Base-by-base conservation (phyloP, 1,139 yeast genomes). In the Petasospora rhodanensis region DNA sequence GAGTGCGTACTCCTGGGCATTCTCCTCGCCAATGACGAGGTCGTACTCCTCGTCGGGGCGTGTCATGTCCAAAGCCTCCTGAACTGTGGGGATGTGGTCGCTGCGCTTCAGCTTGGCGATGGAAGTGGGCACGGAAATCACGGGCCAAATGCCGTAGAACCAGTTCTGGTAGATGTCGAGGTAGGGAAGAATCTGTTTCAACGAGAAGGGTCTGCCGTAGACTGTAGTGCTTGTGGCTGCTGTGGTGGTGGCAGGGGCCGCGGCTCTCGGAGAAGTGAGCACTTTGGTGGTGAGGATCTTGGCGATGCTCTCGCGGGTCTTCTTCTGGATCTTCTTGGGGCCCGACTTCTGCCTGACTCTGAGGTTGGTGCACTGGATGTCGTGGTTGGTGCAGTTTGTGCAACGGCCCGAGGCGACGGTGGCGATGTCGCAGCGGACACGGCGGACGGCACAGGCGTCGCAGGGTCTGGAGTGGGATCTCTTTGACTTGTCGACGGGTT, bases 121-220 rank as follows among this genome's bases (percentile, higher is more conserved):
- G 8, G 43, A 24, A n/a, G n/a, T n/a, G n/a, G n/a, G n/a, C 29
- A 35, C 22, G 37, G 45, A 35, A 1, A 46, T 19, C 4, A 47
- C 47, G 0, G 52, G 52, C 51, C 51, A 47, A 13, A 45, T 37
- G 8, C 47, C 42, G 31, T 47, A 47, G 29, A 40, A 47, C 41
- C 52, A 38, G 8, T 42, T 32, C 22, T 43, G 46, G 28, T 39
- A 46, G 7, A 46, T 37, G 20, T 45, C 47, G 5, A 47, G 26
- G 18, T 38, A 43, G 0, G 51, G 47, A 4, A 37, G 12, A 4
- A 46, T 23, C 17, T 43, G 26, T n/a, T n/a, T n/a, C n/a, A n/a
- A n/a, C 3, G 22, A 7, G 9, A 31, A 26, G 8, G 29, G 11
- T 7, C 31, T 16, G 7, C 34, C 26, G 26, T 21, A 30, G 14